Conservation (phyloP, 2,329 filamentous ascomycete species). For the Chrysoporthe cubensis region DNA sequence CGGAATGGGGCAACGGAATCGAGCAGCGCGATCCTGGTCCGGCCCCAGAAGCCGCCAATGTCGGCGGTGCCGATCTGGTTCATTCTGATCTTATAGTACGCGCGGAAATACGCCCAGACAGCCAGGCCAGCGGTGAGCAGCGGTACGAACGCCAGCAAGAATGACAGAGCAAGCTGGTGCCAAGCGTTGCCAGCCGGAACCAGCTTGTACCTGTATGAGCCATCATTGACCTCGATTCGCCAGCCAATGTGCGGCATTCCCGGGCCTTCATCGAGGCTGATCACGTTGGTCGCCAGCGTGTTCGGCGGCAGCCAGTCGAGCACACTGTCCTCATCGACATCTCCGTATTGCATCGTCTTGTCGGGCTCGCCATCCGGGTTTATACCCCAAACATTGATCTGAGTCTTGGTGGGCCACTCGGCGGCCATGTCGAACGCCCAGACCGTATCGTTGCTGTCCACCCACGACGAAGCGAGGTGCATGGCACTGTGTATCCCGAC, state of each 20-base stretch:
- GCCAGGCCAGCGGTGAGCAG: constrained; percentile 51
- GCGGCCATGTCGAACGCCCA: constrained; percentile 66
- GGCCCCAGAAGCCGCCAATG: constrained; percentile 33
- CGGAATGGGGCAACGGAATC: constrained; percentile 18
- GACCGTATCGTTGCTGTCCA: constrained; percentile 42
- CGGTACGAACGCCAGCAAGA: constrained; percentile 57
- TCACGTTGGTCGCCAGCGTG: constrained; percentile 54
- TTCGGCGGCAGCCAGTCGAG: constrained; percentile 65
- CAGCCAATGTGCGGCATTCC: constrained; percentile 58
- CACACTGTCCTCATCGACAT: constrained; percentile 62
- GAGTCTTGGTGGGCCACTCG: constrained; percentile 65
- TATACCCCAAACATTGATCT: constrained; percentile 70
- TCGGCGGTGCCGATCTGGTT: constrained; percentile 57
- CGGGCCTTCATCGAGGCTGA: constrained; percentile 61
- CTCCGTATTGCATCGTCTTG: constrained; percentile 61
- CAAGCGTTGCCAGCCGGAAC: constrained; percentile 54
- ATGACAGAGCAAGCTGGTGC: constrained; percentile 56
- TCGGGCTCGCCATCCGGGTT: constrained; percentile 66
- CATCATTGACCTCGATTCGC: constrained; percentile 58
- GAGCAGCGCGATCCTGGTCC: background rate
- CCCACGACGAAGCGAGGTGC: constrained; percentile 39
- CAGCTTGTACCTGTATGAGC: constrained; percentile 53
- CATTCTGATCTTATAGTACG: constrained; percentile 59
- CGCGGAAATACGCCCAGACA: constrained; percentile 59
- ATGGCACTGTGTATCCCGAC: constrained; percentile 59